Evolutionary conservation across 1,139 yeast genomes (phyloP).

Genomic region (Taphrina deformans): DNA sequence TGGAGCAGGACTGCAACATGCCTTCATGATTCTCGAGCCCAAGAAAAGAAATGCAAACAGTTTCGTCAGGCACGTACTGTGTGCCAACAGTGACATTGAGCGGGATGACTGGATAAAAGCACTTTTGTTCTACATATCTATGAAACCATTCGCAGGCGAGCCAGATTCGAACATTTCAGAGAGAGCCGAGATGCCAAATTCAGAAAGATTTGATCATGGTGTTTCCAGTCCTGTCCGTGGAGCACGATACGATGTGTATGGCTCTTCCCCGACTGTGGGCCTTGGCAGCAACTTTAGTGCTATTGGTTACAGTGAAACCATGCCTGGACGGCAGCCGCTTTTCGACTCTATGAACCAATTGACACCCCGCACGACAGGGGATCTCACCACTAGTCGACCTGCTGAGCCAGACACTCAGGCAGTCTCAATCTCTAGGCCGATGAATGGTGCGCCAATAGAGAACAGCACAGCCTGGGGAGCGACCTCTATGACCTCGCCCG

Average conservation of each 20-base stretch:
- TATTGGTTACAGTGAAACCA: constrained; percentile 5
- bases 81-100: constrained; percentile 79
- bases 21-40: constrained; percentile 68
- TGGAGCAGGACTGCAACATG: constrained; percentile 68
- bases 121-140: constrained; percentile 51
- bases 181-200: not conserved
- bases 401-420: not conserved
- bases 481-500: constrained; percentile 7
- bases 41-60: constrained; percentile 57
- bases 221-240: not conserved
- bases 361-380: not conserved
- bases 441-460: constrained; percentile 27
- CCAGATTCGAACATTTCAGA: not conserved
- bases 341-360: not conserved
- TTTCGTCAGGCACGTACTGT: constrained; percentile 63
- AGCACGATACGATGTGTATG: not conserved
- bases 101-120: constrained; percentile 76
- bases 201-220: not conserved
- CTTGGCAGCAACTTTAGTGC: not conserved
- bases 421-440: constrained; percentile 18
- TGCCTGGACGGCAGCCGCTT: constrained; percentile 4
- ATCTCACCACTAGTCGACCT: not conserved
- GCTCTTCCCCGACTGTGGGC: not conserved
- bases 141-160: not conserved
- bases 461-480: constrained; percentile 22